A percentile compares a stretch with the other conserved stretches of the same genome.
Conservation (phyloP, 257 asterid genomes). For the Avicennia marina region DNA sequence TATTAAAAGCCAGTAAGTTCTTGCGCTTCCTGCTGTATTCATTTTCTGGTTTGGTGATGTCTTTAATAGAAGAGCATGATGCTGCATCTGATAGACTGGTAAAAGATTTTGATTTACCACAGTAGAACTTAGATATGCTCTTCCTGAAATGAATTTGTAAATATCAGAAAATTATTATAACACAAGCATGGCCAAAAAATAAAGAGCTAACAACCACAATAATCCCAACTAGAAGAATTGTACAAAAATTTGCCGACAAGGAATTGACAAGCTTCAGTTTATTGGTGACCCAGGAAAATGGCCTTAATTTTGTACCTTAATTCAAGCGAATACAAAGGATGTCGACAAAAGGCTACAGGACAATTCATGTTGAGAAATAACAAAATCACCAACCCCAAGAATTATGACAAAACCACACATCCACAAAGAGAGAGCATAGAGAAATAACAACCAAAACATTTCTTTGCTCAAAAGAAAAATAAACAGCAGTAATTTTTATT, state of each 20-base stretch:
- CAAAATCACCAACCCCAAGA: background rate
- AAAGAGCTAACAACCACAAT: background rate
- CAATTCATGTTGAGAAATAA: background rate
- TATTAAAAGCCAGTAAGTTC: conserved; percentile 47
- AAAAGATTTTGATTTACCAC: conserved; percentile 40
- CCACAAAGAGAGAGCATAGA: background rate
- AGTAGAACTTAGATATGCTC: conserved; percentile 35
- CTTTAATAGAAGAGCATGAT: conserved; percentile 41
- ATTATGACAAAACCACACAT: background rate
- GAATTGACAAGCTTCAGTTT: background rate
- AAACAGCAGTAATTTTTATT: background rate
- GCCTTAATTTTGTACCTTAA: background rate
- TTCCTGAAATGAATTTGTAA: conserved; percentile 24
- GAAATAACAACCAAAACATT: background rate
- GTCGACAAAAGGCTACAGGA: background rate
- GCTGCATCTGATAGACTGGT: conserved; percentile 55
- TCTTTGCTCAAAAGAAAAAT: background rate
- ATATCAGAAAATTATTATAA: conserved; percentile 9
- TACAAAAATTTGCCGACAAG: background rate
- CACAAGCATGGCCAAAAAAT: too few relatives aligned
- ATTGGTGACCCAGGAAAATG: background rate
- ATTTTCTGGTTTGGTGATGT: conserved; percentile 52
- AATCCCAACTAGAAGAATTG: background rate
- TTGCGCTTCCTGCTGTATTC: conserved; percentile 56
- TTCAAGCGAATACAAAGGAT: background rate